Percentiles rank a stretch among this genome's conserved stretches.
Evolutionary conservation across 2,329 filamentous ascomycete species (phyloP).

Genomic region (Aspergillus pseudonomiae): DNA sequence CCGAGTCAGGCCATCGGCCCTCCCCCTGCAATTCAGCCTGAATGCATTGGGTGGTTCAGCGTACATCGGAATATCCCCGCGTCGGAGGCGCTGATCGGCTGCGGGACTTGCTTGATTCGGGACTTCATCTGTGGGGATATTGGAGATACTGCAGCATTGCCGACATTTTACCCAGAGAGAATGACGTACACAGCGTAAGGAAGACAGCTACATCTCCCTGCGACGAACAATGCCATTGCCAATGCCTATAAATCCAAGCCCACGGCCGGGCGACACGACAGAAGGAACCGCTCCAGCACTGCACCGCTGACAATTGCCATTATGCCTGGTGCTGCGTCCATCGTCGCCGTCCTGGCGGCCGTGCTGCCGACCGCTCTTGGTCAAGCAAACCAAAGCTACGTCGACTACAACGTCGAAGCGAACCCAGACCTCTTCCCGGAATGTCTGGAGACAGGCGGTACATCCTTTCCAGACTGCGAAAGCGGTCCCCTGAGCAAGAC

Average conservation of each 20-base stretch:
- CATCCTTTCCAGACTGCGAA: conserved; percentile 54
- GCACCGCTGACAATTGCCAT: background rate
- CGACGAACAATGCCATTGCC: conserved; percentile 4
- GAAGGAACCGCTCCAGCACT: background rate
- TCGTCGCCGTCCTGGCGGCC: conserved; percentile 25
- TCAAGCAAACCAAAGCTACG: conserved; percentile 32
- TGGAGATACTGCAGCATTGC: background rate
- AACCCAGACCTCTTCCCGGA: conserved; percentile 29
- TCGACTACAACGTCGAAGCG: conserved; percentile 29
- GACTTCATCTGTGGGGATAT: conserved; percentile 6
- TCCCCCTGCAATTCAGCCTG: conserved; percentile 10
- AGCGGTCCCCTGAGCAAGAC: conserved; percentile 55
- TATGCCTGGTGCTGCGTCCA: conserved; percentile 22
- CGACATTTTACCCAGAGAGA: background rate
- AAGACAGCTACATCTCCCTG: background rate
- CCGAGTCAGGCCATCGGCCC: no score
- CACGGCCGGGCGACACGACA: background rate
- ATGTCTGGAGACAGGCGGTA: conserved; percentile 23
- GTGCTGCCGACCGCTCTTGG: conserved; percentile 25
- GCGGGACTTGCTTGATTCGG: conserved; percentile 24
- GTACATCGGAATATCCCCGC: conserved; percentile 15
- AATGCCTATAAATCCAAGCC: conserved; percentile 8
- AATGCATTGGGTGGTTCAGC: background rate
- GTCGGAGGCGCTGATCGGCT: conserved; percentile 23
- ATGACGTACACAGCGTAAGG: conserved; percentile 9